Percentiles rank a stretch among this genome's conserved stretches.
These are phyloP conservation scores for Aurantiochytrium sp. DNA, from an alignment of 108 stramenopile genomes.

Conservation along the genomic window DNA sequence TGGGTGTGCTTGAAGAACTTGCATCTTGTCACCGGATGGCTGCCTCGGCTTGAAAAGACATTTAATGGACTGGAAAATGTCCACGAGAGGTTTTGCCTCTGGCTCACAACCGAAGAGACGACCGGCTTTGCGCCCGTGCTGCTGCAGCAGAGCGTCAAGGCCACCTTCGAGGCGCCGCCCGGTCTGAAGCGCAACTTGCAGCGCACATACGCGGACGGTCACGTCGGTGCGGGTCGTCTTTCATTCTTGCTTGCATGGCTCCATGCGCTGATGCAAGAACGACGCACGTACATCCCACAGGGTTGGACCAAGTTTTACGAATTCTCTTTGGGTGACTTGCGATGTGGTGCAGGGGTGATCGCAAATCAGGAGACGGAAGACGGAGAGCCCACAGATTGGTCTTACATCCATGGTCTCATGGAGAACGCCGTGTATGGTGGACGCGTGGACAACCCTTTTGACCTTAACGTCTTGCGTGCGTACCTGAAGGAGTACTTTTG, in stretches of 20 bases:
- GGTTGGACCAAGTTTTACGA: constrained; percentile 63
- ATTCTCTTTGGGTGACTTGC: constrained; percentile 50
- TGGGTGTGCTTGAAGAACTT: constrained; percentile 62
- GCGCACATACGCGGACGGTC: constrained; percentile 34
- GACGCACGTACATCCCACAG: constrained; percentile 53
- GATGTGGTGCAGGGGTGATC: constrained; percentile 44
- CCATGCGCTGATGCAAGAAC: constrained; percentile 56
- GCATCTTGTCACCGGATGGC: constrained; percentile 52
- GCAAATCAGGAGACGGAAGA: background rate
- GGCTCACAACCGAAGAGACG: constrained; percentile 56
- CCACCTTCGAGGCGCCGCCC: constrained; percentile 58
- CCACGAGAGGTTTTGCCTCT: constrained; percentile 44
- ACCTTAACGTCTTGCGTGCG: constrained; percentile 40
- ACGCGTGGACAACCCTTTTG: constrained; percentile 51
- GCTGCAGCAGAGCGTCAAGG: constrained; percentile 54
- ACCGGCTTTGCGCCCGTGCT: constrained; percentile 42
- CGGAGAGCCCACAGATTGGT: constrained; percentile 36
- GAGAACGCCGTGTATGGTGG: constrained; percentile 56
- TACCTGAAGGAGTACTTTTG: constrained; percentile 41
- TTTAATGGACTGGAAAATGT: constrained; percentile 22
- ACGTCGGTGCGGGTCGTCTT: constrained; percentile 35
- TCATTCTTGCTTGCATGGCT: constrained; percentile 51
- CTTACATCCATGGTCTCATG: constrained; percentile 47
- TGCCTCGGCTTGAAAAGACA: constrained; percentile 41
- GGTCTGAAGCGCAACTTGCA: constrained; percentile 56